Conservation (phyloP, 2,329 filamentous ascomycete genomes). For the Xylaria arbuscula region DNA sequence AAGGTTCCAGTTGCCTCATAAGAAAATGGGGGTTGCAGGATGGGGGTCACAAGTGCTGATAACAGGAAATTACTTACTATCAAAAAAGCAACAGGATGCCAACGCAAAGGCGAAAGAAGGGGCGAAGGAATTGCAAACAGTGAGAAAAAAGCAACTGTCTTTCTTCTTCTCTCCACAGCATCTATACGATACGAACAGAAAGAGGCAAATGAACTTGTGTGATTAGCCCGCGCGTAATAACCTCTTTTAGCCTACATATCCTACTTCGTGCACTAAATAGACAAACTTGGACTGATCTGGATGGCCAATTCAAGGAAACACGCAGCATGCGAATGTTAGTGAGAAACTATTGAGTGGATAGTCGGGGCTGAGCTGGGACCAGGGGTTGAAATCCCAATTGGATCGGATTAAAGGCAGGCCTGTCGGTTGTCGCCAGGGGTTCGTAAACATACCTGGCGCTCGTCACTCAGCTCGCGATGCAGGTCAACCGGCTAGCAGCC, state of each 20-base stretch:
- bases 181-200: constrained; percentile 15
- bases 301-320: neutral
- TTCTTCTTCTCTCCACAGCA: neutral
- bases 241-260: neutral
- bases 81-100: constrained; percentile 23
- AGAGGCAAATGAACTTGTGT: neutral
- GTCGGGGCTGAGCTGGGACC: constrained; percentile 27
- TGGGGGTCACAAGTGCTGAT: constrained; percentile 13
- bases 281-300: neutral
- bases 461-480: constrained; percentile 22
- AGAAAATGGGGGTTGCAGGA: constrained; percentile 12
- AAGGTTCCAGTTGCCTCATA: constrained; percentile 4
- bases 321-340: constrained; percentile 16
- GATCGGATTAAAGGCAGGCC: constrained; percentile 22
- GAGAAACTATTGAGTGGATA: constrained; percentile 25
- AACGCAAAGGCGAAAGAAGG: constrained; percentile 2
- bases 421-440: constrained; percentile 10
- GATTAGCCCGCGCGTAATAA: neutral
- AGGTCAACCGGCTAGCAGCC: constrained; percentile 24
- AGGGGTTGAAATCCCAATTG: constrained; percentile 25
- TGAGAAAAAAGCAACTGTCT: constrained; percentile 5
- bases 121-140: constrained; percentile 8
- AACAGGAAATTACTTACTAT: neutral
- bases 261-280: neutral
- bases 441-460: neutral